These are phyloP conservation scores for Rhododendron williamsianum DNA, from an alignment of 148 eudicot genomes.

Conservation along the genomic window DNA sequence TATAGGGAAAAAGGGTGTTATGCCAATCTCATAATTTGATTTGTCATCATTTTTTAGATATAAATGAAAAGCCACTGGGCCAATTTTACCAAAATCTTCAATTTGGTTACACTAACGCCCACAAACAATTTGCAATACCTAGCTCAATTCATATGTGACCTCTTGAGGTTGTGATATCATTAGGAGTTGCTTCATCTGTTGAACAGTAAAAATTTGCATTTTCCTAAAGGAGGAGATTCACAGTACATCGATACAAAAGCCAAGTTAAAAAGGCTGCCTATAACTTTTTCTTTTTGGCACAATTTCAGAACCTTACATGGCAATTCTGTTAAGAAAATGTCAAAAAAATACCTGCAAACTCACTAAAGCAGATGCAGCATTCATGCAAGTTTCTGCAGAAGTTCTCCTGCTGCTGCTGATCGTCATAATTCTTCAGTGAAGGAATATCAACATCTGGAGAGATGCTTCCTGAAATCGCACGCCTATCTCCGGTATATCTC, in stretches of 20 bases:
- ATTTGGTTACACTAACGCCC: not conserved
- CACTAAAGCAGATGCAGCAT: constrained; percentile 84
- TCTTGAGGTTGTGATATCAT: constrained; percentile 2
- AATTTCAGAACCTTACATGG: not conserved
- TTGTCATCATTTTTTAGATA: not conserved
- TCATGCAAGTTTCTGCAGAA: constrained; percentile 62
- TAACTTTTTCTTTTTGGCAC: not conserved
- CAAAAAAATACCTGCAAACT: constrained; percentile 61
- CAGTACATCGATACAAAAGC: not conserved
- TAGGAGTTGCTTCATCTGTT: not conserved
- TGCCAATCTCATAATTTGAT: not conserved
- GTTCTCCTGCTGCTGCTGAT: constrained; percentile 52
- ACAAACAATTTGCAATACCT: not conserved
- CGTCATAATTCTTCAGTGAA: constrained; percentile 62
- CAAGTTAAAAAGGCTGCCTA: not conserved
- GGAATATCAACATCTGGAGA: constrained; percentile 89
- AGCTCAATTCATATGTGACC: not conserved
- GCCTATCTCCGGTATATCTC: constrained; percentile 48
- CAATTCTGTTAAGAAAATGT: constrained; percentile 2
- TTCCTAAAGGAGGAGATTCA: not conserved
- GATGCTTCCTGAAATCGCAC: constrained; percentile 73
- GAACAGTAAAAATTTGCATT: not conserved
- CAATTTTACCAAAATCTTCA: not conserved
- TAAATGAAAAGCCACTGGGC: not conserved
- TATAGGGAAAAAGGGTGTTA: not conserved